Percentiles rank a stretch among this genome's conserved stretches.
Conservation (phyloP, 176 grass and related monocot genomes). For the Lolium rigidum region DNA sequence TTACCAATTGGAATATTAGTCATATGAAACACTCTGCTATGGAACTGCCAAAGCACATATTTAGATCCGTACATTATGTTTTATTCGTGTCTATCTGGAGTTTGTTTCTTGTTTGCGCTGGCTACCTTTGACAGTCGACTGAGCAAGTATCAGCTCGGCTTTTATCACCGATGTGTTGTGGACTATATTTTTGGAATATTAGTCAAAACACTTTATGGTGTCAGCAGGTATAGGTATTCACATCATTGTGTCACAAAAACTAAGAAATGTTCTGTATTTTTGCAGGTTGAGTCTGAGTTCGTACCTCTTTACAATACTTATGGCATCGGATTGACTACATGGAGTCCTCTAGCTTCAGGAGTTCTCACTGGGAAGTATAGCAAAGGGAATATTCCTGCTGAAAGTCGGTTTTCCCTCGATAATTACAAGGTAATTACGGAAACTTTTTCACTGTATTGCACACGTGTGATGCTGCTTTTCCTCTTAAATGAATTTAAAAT, state of each 20-base stretch:
- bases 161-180: neutral
- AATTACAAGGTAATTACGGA: constrained; percentile 82
- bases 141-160: neutral
- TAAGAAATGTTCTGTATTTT: constrained; percentile 16
- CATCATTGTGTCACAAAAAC: neutral
- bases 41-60: neutral
- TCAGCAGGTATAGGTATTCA: neutral
- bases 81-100: neutral
- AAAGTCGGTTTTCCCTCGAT: constrained; percentile 92
- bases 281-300: constrained; percentile 93
- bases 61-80: neutral
- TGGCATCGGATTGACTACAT: constrained; percentile 92
- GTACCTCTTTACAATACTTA: constrained; percentile 83
- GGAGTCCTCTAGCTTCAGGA: constrained; percentile 95
- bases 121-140: neutral
- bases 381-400: constrained; percentile 73
- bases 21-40: neutral
- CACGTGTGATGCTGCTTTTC: neutral
- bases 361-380: constrained; percentile 90
- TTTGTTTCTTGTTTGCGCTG: neutral
- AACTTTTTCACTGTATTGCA: neutral
- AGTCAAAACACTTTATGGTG: neutral
- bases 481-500: neutral
- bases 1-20: neutral
- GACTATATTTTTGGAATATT: neutral